phyloP scores from a whole-genome alignment of 2,329 filamentous ascomycete genomes.

The Verticillium isaacii region DNA sequence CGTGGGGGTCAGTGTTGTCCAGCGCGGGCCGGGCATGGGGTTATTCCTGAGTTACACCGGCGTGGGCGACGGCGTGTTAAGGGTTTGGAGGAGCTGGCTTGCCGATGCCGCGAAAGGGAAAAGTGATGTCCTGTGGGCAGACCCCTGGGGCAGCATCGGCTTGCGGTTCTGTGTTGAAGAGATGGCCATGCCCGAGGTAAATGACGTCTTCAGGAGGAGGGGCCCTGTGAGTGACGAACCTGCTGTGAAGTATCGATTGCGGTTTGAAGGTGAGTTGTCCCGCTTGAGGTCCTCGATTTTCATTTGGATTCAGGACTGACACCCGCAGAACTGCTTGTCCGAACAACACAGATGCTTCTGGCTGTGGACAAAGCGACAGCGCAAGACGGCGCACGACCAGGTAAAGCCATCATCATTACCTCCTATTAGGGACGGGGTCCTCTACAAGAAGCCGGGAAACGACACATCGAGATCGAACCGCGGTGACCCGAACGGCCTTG shows the following conservation, averaged over 20 bases:
- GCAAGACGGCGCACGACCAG: conserved; percentile 54
- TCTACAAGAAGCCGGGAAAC: not conserved
- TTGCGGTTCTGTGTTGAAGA: conserved; percentile 58
- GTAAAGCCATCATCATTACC: conserved; percentile 64
- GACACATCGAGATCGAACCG: not conserved
- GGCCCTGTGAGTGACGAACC: conserved; percentile 59
- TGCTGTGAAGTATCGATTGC: conserved; percentile 64
- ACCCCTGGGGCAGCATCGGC: conserved; percentile 57
- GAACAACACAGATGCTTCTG: conserved; percentile 57
- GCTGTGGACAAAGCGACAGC: conserved; percentile 60
- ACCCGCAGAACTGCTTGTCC: conserved; percentile 59
- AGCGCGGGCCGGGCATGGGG: conserved; percentile 54
- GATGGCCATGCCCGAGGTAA: conserved; percentile 19
- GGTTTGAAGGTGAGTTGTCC: conserved; percentile 52
- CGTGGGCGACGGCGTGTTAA: conserved; percentile 62
- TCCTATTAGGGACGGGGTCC: conserved; percentile 21
- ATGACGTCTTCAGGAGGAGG: conserved; percentile 22
- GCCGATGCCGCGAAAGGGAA: conserved; percentile 44
- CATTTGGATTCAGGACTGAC: not conserved
- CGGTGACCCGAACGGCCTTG: not conserved
- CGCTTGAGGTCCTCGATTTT: not conserved
- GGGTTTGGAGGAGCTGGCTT: conserved; percentile 72
- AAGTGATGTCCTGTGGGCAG: conserved; percentile 62
- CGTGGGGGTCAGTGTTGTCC: conserved; percentile 63
- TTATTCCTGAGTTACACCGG: conserved; percentile 61